Evolutionary conservation across 768 basidiomycete genomes (phyloP).

Genomic region (Phlebiopsis gigantea): DNA sequence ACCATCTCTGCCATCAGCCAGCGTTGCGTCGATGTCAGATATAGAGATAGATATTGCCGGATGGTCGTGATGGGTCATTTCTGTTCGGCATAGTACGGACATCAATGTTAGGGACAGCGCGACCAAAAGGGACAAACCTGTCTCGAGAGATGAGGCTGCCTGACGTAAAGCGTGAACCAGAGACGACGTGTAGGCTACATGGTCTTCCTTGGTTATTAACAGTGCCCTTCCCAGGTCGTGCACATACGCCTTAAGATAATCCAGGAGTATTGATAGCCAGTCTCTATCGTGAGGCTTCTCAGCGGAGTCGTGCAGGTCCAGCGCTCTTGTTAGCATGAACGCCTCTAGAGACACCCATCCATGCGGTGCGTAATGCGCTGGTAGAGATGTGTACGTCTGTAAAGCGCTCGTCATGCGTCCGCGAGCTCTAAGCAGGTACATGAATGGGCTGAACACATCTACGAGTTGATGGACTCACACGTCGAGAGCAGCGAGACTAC

Average conservation of each 20-base stretch:
- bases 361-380: conserved; percentile 80
- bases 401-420: conserved; percentile 58
- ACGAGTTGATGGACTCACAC: conserved; percentile 50
- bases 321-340: conserved; percentile 69
- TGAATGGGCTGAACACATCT: too few species aligned
- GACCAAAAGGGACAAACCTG: conserved; percentile 33
- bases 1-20: conserved; percentile 62
- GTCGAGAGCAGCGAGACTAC: conserved; percentile 83
- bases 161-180: conserved; percentile 45
- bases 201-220: conserved; percentile 48
- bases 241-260: conserved; percentile 68
- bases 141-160: conserved; percentile 47
- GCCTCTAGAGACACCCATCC: conserved; percentile 78
- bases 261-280: conserved; percentile 75
- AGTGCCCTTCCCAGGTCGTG: conserved; percentile 49
- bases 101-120: neutral
- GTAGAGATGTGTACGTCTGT: conserved; percentile 70
- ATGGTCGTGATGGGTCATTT: conserved; percentile 64
- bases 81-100: conserved; percentile 31
- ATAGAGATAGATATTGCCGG: conserved; percentile 56
- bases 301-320: conserved; percentile 60
- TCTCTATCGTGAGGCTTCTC: conserved; percentile 60
- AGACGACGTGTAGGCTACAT: conserved; percentile 42
- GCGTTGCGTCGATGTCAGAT: conserved; percentile 34
- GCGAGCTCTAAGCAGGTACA: conserved; percentile 32